These are phyloP conservation scores for Pythium oligandrum DNA, from an alignment of 352 stramenopile genomes.

Conservation along the genomic window DNA sequence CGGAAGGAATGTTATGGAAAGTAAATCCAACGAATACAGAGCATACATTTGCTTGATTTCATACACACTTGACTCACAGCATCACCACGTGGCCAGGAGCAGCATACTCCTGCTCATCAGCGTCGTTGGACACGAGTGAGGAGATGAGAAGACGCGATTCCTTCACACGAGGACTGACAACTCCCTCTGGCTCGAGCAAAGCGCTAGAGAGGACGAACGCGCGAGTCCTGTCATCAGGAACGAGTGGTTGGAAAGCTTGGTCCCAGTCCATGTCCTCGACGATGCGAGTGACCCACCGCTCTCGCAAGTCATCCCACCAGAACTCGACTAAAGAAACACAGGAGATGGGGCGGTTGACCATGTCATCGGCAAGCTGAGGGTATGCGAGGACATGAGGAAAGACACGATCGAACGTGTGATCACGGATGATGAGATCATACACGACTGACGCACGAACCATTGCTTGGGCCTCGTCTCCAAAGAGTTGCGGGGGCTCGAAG, in stretches of 20 bases:
- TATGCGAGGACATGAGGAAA: constrained; percentile 6
- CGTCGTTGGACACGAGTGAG: too few relatives aligned
- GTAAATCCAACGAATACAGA: too few relatives aligned
- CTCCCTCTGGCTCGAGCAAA: not conserved
- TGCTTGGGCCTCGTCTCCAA: not conserved
- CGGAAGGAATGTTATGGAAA: too few relatives aligned
- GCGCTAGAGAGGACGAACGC: constrained; percentile 6
- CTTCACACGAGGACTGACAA: not conserved
- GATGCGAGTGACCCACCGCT: not conserved
- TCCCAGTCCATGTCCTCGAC: constrained; percentile 10
- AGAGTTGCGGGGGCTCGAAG: not conserved
- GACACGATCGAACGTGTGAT: constrained; percentile 3
- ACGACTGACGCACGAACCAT: constrained; percentile 1
- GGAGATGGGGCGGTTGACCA: constrained; percentile 2
- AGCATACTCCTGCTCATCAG: too few relatives aligned
- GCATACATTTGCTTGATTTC: too few relatives aligned
- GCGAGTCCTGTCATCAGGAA: not conserved
- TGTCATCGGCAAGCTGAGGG: not conserved
- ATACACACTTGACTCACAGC: too few relatives aligned
- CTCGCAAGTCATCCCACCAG: constrained; percentile 1
- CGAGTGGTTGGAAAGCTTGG: constrained; percentile 6
- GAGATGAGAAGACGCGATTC: too few relatives aligned
- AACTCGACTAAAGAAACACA: constrained; percentile 6
- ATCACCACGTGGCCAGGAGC: too few relatives aligned
- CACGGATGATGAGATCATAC: constrained; percentile 9